phyloP scores from a whole-genome alignment of 805 yeast genomes.

The Candida morakotiae region DNA sequence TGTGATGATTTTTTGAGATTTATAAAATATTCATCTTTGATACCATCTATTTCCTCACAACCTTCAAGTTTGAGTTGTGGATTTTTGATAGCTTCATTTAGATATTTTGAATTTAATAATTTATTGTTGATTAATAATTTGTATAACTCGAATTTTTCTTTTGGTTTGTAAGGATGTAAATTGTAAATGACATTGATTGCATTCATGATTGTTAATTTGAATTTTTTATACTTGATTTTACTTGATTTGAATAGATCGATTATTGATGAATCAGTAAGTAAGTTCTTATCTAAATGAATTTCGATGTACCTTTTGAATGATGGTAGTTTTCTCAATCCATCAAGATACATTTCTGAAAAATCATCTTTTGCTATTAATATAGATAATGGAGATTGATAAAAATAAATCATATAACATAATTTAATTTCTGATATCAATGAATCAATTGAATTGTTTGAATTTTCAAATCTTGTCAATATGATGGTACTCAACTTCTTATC shows the following conservation, averaged over 20 bases:
- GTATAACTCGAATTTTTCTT: conserved; percentile 29
- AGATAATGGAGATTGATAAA: conserved; percentile 35
- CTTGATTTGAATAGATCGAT: conserved; percentile 12
- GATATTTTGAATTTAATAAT: conserved; percentile 21
- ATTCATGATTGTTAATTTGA: conserved; percentile 22
- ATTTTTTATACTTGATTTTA: conserved; percentile 16
- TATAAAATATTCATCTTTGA: conserved; percentile 11
- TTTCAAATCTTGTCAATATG: conserved; percentile 30
- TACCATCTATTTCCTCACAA: conserved; percentile 7
- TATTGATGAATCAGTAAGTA: conserved; percentile 10
- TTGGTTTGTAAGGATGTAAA: conserved; percentile 10
- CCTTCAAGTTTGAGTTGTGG: neutral
- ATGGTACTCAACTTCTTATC: conserved; percentile 22
- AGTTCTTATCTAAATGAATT: conserved; percentile 9
- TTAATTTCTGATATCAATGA: conserved; percentile 33
- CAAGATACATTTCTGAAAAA: conserved; percentile 14
- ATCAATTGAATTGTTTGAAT: conserved; percentile 40
- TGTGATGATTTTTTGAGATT: neutral
- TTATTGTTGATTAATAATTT: conserved; percentile 25
- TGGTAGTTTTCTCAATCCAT: conserved; percentile 27
- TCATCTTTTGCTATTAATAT: conserved; percentile 15
- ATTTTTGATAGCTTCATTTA: conserved; percentile 17
- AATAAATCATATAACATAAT: conserved; percentile 35
- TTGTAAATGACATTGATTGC: conserved; percentile 20
- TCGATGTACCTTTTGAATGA: conserved; percentile 36